Percentiles rank a stretch among this genome's conserved stretches.
phyloP scores from a whole-genome alignment of 495 filamentous ascomycete species.

The Corynascus novoguineensis region DNA sequence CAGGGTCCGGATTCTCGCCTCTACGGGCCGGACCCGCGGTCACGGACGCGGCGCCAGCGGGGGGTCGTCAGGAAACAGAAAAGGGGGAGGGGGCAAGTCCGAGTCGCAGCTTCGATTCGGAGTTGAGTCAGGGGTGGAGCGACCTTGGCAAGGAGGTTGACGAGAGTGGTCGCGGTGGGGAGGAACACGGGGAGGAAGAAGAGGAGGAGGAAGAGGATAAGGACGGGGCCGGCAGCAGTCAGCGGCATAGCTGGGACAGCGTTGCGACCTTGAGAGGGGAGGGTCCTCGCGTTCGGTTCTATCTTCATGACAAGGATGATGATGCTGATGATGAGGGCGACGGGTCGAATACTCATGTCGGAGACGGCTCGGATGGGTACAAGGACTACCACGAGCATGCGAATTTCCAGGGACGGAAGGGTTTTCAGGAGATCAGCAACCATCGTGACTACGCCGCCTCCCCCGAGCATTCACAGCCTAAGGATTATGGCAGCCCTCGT shows the following conservation, averaged over 20 bases:
- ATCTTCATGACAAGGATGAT: neutral
- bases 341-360: neutral
- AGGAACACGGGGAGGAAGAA: neutral
- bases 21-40: neutral
- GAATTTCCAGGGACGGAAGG: neutral
- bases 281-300: neutral
- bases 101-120: neutral
- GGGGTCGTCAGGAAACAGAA: neutral
- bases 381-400: neutral
- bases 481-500: no score
- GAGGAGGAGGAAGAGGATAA: neutral
- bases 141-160: neutral
- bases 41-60: neutral
- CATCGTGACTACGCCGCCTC: constrained; percentile 1
- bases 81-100: neutral
- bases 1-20: neutral
- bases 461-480: no score
- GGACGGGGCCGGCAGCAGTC: neutral
- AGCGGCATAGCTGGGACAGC: neutral
- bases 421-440: neutral
- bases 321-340: constrained; percentile 16
- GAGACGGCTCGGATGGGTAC: neutral
- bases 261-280: neutral
- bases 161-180: no score
- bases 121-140: neutral